phyloP scores from a whole-genome alignment of 2,329 filamentous ascomycete species.

The Diaporthe citri region DNA sequence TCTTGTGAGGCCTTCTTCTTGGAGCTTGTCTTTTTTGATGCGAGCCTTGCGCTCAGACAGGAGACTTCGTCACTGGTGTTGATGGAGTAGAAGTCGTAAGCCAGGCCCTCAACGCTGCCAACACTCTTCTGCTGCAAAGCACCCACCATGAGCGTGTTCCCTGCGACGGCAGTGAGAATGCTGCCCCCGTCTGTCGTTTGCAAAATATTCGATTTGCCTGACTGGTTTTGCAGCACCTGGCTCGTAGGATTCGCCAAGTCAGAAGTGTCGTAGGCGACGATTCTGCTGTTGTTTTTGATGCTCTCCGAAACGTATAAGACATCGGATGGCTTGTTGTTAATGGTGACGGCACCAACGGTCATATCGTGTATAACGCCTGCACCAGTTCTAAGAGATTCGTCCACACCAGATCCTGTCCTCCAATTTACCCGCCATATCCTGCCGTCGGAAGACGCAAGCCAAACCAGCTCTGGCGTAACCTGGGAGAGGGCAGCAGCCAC shows the following conservation, averaged over 20 bases:
- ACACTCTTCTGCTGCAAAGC: conserved; percentile 52
- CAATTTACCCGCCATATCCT: conserved; percentile 70
- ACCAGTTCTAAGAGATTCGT: conserved; percentile 57
- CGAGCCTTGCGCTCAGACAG: conserved; percentile 73
- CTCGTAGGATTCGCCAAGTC: conserved; percentile 39
- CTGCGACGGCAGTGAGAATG: conserved; percentile 68
- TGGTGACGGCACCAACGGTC: conserved; percentile 54
- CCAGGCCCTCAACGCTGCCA: conserved; percentile 55
- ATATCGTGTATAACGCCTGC: conserved; percentile 62
- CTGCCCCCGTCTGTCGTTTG: conserved; percentile 63
- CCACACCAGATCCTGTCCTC: conserved; percentile 60
- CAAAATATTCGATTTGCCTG: conserved; percentile 38
- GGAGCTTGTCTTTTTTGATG: conserved; percentile 44
- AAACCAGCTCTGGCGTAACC: conserved; percentile 61
- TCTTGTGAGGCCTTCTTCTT: conserved; percentile 47
- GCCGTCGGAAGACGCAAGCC: conserved; percentile 72
- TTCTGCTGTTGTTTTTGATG: conserved; percentile 53
- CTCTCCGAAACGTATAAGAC: conserved; percentile 62
- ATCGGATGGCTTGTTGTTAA: conserved; percentile 55
- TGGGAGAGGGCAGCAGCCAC: conserved; percentile 57
- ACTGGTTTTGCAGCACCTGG: conserved; percentile 35
- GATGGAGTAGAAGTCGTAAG: conserved; percentile 70
- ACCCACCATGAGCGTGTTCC: conserved; percentile 72
- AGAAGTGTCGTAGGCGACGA: conserved; percentile 61
- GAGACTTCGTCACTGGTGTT: conserved; percentile 74